Base-by-base conservation (phyloP, 768 basidiomycete species). In the Psilocybe cyanescens region DNA sequence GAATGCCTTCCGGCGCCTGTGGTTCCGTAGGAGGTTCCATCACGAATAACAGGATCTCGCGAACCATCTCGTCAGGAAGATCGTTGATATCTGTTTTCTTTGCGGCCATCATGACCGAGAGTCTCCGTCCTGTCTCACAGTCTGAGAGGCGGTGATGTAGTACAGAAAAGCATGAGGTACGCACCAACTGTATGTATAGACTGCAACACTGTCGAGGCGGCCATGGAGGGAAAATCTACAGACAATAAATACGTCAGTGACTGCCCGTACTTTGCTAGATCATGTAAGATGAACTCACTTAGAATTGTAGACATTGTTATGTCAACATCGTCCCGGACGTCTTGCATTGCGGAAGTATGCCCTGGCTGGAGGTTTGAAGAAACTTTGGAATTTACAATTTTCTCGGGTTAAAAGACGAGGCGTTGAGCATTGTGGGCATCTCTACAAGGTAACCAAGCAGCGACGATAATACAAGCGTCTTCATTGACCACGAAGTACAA, bases 61-160 rank as follows among this genome's bases (percentile, higher is more conserved):
- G 19, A 16, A 60, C 12, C 9, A 45, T 24, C 9, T 60, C 52
- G 17, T 60, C 52, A 7, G 59, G 45, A 1, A 60, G 31, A n/a
- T 52, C 51, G 2, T 55, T 35, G 17, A 60, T 54, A 44, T n/a
- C 41, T 12, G 0, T 44, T 44, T 44, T 44, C 14, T 44, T 7
- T 44, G 14, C 41, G 14, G n/a, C n/a, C 14, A 44, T 14, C 41
- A 44, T 44, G 41, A 44, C 14, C 5, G 41, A 44, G 14, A 44
- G 6, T 16, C 5, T 44, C 7, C 41, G 41, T 5, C 41, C 41
- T 44, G 41, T 14, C 14, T 5, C 14, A 12, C n/a, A n/a, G n/a
- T 14, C 14, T 12, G 7, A 44, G 41, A 44, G 4, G 6, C 14
- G 4, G 4, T 11, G 0, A 14, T 44, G 14, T 16, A n/a, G 41